phyloP scores from a whole-genome alignment of 108 stramenopile genomes.

The Stephanodiscus minutulus region DNA sequence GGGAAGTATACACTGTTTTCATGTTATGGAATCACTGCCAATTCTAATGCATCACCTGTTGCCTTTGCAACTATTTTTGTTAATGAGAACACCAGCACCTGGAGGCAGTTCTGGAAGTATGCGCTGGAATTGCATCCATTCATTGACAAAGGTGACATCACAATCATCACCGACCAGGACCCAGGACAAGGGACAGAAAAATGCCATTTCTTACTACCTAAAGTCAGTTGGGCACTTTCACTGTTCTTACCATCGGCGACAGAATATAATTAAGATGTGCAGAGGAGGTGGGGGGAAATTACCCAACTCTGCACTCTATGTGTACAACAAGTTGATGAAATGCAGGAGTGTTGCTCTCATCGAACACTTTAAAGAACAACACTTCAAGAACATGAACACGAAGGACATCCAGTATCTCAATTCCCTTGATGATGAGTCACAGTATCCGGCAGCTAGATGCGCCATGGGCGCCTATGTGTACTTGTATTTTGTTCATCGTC shows the following conservation, averaged over 20 bases:
- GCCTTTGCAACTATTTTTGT: slow-evolving; percentile 3
- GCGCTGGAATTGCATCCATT: neutral
- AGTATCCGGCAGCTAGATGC: neutral
- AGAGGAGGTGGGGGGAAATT: no score
- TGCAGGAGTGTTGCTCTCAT: neutral
- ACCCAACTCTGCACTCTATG: neutral
- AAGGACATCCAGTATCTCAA: neutral
- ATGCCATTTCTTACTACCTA: neutral
- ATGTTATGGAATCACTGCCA: neutral
- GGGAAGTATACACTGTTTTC: slow-evolving; percentile 3
- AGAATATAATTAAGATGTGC: no score
- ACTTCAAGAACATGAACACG: neutral
- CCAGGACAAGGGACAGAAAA: neutral
- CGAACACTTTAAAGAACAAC: neutral
- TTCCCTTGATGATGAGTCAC: neutral
- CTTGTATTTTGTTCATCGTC: neutral
- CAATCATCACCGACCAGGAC: slow-evolving; percentile 8
- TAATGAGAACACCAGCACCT: neutral
- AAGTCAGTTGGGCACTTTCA: no score
- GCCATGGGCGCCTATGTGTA: neutral
- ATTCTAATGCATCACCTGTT: neutral
- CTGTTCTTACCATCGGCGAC: no score
- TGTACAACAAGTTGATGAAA: neutral
- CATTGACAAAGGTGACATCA: neutral
- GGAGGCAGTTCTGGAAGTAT: slow-evolving; percentile 1